Evolutionary conservation across 2,329 filamentous ascomycete genomes (phyloP), one percentile per base, ranked within the genome.

Genomic region (Ciborinia camelliae): DNA sequence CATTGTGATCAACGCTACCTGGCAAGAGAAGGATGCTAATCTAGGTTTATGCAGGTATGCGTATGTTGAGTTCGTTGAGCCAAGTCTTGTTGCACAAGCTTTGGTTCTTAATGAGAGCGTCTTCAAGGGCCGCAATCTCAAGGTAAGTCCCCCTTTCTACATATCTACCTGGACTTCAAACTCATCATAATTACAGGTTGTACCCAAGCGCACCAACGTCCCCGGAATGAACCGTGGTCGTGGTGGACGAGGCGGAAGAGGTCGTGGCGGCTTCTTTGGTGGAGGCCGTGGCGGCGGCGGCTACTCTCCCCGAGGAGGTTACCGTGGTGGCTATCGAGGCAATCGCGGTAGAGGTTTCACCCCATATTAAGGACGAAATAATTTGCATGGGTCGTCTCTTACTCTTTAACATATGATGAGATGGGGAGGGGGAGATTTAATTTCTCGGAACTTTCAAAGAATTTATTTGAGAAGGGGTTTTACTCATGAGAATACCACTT

Each of bases 51-150:
- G 64, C 79, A 97, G 93, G 70, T 99, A 99, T 80, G 95, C 95
- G 75, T 99, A 99, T 79, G 95, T 99, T 73, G 95, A 99, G 79
- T 99, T 99, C 76, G 90, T 91, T 67, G 95, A 98, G 80, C 92
- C 95, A 57, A 93, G 87, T 78, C 83, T 97, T 67, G 94, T 99
- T 68, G 92, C 91, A 55, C 91, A 96, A 77, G 95, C 95, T 32
- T 84, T 99, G 67, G 92, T 98, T 48, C 82, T 99, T 65, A 98
- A 99, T 77, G 95, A 99, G 80, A 97, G 92, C 77, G 84, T 96
- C 65, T 97, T 99, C 80, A 92, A 95, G 74, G 93, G 92, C 68
- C 87, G 95, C 74, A 96, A 95, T 77, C 86, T 99, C 77, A 99
- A 99, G 86, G 95, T 98, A 75, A 71, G 78, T 66, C 59, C 41